A percentile compares a stretch with the other conserved stretches of the same genome.
Conservation (phyloP, 768 basidiomycete species). For the Hemileccinum impolitum region DNA sequence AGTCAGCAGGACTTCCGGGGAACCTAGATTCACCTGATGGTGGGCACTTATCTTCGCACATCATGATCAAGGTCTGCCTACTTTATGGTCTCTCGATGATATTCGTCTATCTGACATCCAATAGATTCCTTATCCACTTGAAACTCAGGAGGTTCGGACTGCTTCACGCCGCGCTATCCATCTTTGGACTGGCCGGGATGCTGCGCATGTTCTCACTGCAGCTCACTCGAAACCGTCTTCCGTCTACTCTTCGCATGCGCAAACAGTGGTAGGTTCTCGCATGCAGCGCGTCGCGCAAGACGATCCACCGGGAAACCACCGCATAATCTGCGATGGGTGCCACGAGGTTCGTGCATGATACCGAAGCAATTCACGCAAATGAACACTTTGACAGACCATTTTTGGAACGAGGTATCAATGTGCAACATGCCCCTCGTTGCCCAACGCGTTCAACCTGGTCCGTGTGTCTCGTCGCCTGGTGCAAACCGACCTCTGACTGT, state of each 20-base stretch:
- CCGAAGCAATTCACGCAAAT: not conserved
- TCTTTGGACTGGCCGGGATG: conserved; percentile 76
- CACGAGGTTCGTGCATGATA: conserved; percentile 41
- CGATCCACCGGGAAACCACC: conserved; percentile 47
- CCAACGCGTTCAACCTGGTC: conserved; percentile 72
- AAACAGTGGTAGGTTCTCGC: conserved; percentile 61
- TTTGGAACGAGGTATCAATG: conserved; percentile 85
- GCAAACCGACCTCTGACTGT: not conserved
- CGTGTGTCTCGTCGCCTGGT: conserved; percentile 1
- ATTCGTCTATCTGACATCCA: conserved; percentile 2
- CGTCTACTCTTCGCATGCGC: conserved; percentile 58
- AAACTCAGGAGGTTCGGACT: conserved; percentile 66
- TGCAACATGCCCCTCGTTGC: conserved; percentile 78
- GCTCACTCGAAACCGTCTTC: conserved; percentile 53
- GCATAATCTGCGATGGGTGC: conserved; percentile 59
- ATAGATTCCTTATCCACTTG: conserved; percentile 85
- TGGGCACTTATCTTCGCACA: conserved; percentile 82
- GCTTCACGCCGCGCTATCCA: conserved; percentile 72
- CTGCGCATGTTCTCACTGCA: conserved; percentile 52
- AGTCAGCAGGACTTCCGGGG: conserved; percentile 81
- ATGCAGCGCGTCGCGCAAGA: conserved; percentile 32
- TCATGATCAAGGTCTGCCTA: conserved; percentile 80
- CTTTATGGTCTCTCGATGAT: not conserved
- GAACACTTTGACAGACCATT: conserved; percentile 49
- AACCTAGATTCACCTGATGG: conserved; percentile 75